These are phyloP conservation scores for Entomortierella lignicola DNA, from an alignment of 192 early-diverging fungal genomes.

Conservation along the genomic window DNA sequence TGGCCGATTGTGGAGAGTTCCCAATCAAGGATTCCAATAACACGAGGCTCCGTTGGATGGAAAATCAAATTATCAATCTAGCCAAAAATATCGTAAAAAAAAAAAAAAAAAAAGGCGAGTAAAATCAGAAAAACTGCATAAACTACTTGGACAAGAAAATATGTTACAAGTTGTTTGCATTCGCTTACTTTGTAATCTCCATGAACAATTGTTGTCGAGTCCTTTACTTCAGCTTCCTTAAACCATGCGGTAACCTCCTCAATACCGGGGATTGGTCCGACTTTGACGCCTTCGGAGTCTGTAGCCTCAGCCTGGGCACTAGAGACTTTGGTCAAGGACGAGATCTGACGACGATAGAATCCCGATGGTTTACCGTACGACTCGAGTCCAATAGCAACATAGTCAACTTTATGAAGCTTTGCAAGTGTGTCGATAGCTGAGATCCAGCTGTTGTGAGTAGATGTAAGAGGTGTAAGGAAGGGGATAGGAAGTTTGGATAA, in stretches of 20 bases:
- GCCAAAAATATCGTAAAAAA: not conserved
- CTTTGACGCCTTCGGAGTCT: conserved; percentile 65
- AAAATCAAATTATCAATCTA: conserved; percentile 65
- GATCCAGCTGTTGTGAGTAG: conserved; percentile 71
- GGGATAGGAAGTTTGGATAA: too few species aligned
- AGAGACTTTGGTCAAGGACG: conserved; percentile 72
- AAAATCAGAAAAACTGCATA: not conserved
- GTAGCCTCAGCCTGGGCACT: conserved; percentile 73
- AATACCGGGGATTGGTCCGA: conserved; percentile 78
- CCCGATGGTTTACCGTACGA: conserved; percentile 73
- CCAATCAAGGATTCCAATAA: conserved; percentile 95
- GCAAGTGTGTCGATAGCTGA: conserved; percentile 83
- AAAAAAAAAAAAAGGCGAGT: not conserved
- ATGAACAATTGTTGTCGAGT: conserved; percentile 87
- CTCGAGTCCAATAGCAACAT: conserved; percentile 71
- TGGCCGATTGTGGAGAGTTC: conserved; percentile 92
- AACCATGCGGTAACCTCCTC: conserved; percentile 84
- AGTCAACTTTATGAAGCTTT: conserved; percentile 81
- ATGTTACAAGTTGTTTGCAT: too few species aligned
- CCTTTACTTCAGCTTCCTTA: conserved; percentile 68
- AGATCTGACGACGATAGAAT: conserved; percentile 91
- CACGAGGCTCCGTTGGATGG: conserved; percentile 75
- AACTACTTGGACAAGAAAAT: too few species aligned
- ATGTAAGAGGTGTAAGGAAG: too few species aligned
- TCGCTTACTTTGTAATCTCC: conserved; percentile 88